Conservation (phyloP, 176 grass and related monocot genomes). For the Pontederia paniculata region DNA sequence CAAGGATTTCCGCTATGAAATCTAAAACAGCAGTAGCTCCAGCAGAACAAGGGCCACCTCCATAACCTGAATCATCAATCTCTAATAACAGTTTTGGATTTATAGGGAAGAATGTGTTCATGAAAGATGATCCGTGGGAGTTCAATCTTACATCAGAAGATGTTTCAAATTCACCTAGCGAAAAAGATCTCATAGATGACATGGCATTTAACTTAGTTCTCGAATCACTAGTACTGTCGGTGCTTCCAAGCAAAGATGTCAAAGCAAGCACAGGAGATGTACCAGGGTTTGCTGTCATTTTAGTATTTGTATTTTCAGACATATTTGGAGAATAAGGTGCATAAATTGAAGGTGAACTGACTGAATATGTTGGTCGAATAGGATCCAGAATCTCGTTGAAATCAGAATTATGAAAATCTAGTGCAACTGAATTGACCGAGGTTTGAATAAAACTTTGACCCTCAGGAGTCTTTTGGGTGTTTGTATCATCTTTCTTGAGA, state of each 20-base stretch:
- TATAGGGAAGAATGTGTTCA: conserved; percentile 61
- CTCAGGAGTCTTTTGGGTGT: conserved; percentile 34
- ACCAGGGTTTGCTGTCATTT: conserved; percentile 44
- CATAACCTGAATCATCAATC: conserved; percentile 94
- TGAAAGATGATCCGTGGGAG: conserved; percentile 43
- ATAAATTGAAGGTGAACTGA: conserved; percentile 56
- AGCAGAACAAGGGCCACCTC: conserved; percentile 88
- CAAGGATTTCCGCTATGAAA: conserved; percentile 93
- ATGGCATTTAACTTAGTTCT: conserved; percentile 44
- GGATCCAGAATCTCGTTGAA: conserved; percentile 40
- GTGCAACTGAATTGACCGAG: conserved; percentile 1
- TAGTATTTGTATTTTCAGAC: conserved; percentile 70
- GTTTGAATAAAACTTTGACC: conserved; percentile 25
- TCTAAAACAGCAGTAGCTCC: conserved; percentile 92
- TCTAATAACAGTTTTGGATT: conserved; percentile 73
- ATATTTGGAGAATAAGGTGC: conserved; percentile 57
- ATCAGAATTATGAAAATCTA: conserved; percentile 13
- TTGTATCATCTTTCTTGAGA: conserved; percentile 38
- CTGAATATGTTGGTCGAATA: conserved; percentile 37
- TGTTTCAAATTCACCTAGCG: conserved; percentile 51
- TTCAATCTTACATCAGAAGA: conserved; percentile 54
- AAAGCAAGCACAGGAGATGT: conserved; percentile 69
- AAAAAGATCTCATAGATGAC: conserved; percentile 62
- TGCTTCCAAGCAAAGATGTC: conserved; percentile 64
- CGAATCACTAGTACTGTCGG: conserved; percentile 38